Percentiles rank a stretch among this genome's conserved stretches.
Evolutionary conservation across 192 early-diverging fungal genomes (phyloP).

Genomic region (Podila epigama): DNA sequence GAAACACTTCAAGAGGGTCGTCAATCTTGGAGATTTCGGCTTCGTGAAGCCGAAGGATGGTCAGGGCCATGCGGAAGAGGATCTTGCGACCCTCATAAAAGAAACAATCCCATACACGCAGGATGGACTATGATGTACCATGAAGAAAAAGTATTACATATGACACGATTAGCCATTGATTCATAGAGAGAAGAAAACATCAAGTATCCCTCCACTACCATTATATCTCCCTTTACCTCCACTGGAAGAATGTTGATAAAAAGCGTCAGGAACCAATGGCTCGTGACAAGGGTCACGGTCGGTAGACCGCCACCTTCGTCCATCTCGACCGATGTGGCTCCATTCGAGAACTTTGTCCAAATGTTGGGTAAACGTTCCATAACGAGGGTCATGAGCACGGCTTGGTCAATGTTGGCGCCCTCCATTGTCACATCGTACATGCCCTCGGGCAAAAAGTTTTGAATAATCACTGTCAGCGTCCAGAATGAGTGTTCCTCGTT

Average conservation of each 20-base stretch:
- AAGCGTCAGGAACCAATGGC: slow-evolving; percentile 84
- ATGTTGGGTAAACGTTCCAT: slow-evolving; percentile 58
- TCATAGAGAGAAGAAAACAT: background rate
- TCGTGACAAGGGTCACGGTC: slow-evolving; percentile 76
- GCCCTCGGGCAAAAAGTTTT: slow-evolving; percentile 75
- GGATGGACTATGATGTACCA: slow-evolving; percentile 56
- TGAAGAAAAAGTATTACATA: background rate
- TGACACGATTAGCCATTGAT: background rate
- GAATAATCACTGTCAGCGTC: slow-evolving; percentile 77
- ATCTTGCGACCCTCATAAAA: slow-evolving; percentile 77
- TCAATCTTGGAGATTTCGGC: slow-evolving; percentile 61
- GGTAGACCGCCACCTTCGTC: slow-evolving; percentile 63
- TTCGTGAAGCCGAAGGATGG: slow-evolving; percentile 75
- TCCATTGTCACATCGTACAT: slow-evolving; percentile 79
- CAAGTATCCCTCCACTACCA: too few relatives aligned
- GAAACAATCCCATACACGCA: slow-evolving; percentile 86
- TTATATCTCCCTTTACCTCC: too few relatives aligned
- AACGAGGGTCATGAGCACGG: slow-evolving; percentile 68
- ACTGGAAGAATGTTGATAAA: slow-evolving; percentile 82
- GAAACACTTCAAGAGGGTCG: slow-evolving; percentile 68
- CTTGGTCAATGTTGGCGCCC: slow-evolving; percentile 75
- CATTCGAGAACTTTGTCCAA: slow-evolving; percentile 54
- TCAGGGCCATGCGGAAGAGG: slow-evolving; percentile 76
- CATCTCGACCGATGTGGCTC: slow-evolving; percentile 55
- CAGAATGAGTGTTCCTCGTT: slow-evolving; percentile 84